Percentiles rank a stretch among this genome's conserved stretches.
phyloP scores from a whole-genome alignment of 2,329 filamentous ascomycete species.

The Pseudogymnoascus sp. region DNA sequence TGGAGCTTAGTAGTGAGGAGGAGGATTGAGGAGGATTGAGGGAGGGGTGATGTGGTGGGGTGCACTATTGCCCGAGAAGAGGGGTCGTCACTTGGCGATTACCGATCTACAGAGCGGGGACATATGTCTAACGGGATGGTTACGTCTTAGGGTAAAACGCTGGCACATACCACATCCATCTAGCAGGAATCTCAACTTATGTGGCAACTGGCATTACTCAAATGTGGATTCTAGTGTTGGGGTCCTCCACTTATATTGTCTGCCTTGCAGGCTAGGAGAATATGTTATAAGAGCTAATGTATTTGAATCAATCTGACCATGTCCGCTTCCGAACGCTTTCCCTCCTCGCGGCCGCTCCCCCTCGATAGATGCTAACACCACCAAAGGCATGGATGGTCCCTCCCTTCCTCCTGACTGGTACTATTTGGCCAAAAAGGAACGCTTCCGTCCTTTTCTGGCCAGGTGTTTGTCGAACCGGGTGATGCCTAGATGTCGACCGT shows the following conservation, averaged over 20 bases:
- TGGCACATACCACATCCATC: not conserved
- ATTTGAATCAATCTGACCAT: conserved; percentile 13
- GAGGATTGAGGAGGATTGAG: not conserved
- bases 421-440: conserved; percentile 16
- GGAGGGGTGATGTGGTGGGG: not conserved
- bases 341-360: conserved; percentile 9
- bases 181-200: not conserved
- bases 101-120: not conserved
- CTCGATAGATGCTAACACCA: conserved; percentile 16
- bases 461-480: conserved; percentile 16
- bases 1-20: conserved; percentile 28
- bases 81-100: too few species aligned
- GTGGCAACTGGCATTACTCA: conserved; percentile 3
- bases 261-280: conserved; percentile 19
- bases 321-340: conserved; percentile 13
- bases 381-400: conserved; percentile 25
- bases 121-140: not conserved
- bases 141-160: not conserved
- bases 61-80: too few species aligned
- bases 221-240: conserved; percentile 4
- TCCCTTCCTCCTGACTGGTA: conserved; percentile 26
- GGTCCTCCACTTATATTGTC: conserved; percentile 5
- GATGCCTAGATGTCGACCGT: not conserved
- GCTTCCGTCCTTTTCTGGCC: conserved; percentile 19
- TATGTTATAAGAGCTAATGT: conserved; percentile 18